These are phyloP conservation scores for Pyrenopolyporus hunteri DNA, from an alignment of 495 filamentous ascomycete species.

Conservation along the genomic window DNA sequence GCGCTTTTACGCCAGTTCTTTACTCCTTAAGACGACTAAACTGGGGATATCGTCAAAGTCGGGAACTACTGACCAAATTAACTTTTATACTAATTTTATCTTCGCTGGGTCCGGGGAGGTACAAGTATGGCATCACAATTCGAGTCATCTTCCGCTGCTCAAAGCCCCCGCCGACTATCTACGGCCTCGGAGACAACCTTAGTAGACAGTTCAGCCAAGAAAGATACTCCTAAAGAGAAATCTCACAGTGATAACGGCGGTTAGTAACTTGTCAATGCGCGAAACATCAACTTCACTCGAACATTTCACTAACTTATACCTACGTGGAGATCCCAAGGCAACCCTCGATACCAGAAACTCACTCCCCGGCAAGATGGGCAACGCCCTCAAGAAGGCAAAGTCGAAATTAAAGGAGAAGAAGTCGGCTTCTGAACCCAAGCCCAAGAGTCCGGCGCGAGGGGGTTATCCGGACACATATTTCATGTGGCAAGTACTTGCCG, in stretches of 20 bases:
- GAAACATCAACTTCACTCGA: neutral
- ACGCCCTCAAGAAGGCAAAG: conserved; percentile 20
- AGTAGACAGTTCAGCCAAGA: conserved; percentile 1
- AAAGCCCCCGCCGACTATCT: conserved; percentile 6
- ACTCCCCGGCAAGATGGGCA: conserved; percentile 18
- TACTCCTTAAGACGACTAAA: neutral
- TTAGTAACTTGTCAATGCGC: neutral
- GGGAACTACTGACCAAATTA: neutral
- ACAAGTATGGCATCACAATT: conserved; percentile 15
- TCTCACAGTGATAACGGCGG: neutral
- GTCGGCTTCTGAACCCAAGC: neutral
- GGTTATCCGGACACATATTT: conserved; percentile 19
- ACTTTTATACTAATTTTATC: neutral
- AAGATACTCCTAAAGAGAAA: neutral
- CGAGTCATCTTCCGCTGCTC: neutral
- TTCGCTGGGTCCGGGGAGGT: neutral
- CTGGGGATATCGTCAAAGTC: neutral
- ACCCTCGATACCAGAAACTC: conserved; percentile 11
- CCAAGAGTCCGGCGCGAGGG: neutral
- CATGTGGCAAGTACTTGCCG: conserved; percentile 31
- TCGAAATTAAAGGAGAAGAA: conserved; percentile 13
- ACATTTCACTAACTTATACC: neutral
- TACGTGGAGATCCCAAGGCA: conserved; percentile 1
- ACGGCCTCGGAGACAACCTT: conserved; percentile 26
- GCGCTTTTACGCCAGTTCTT: neutral